phyloP scores from a whole-genome alignment of 1,284 basidiomycete genomes.

The Melampsora larici-populina region DNA sequence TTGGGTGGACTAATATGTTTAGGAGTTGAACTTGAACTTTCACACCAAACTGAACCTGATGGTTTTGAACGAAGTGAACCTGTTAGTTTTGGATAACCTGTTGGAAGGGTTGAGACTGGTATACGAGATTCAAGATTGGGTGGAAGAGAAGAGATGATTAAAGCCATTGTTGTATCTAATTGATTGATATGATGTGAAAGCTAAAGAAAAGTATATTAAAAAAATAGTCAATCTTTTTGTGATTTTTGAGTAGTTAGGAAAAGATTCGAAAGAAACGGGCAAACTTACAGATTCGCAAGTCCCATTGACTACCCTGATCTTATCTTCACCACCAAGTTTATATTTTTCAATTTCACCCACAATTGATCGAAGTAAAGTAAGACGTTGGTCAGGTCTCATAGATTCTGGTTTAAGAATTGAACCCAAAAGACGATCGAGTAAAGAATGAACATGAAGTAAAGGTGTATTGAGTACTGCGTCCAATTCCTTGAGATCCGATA shows the following conservation, averaged over 20 bases:
- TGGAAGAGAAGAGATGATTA: conserved; percentile 36
- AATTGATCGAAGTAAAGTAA: conserved; percentile 83
- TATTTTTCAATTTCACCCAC: conserved; percentile 87
- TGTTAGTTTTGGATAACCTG: conserved; percentile 35
- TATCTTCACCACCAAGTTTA: conserved; percentile 95
- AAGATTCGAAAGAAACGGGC: background rate
- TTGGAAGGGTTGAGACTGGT: conserved; percentile 15
- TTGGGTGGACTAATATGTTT: conserved; percentile 12
- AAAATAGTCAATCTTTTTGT: background rate
- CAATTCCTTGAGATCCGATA: conserved; percentile 93
- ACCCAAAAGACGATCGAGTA: conserved; percentile 32
- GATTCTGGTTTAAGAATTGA: conserved; percentile 62
- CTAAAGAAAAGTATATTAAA: conserved; percentile 12
- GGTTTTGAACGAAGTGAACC: conserved; percentile 37
- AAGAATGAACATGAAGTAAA: conserved; percentile 60
- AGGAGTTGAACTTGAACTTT: conserved; percentile 13
- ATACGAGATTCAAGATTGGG: conserved; percentile 12
- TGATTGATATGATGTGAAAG: conserved; percentile 41
- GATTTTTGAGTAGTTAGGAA: background rate
- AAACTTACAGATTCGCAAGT: conserved; percentile 74
- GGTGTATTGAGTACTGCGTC: conserved; percentile 84
- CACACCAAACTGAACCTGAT: conserved; percentile 34
- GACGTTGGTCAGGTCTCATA: conserved; percentile 66
- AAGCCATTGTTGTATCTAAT: conserved; percentile 35
- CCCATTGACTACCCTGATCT: conserved; percentile 91